Conservation (phyloP, 352 stramenopile species). For the Phytophthora capsici region DNA sequence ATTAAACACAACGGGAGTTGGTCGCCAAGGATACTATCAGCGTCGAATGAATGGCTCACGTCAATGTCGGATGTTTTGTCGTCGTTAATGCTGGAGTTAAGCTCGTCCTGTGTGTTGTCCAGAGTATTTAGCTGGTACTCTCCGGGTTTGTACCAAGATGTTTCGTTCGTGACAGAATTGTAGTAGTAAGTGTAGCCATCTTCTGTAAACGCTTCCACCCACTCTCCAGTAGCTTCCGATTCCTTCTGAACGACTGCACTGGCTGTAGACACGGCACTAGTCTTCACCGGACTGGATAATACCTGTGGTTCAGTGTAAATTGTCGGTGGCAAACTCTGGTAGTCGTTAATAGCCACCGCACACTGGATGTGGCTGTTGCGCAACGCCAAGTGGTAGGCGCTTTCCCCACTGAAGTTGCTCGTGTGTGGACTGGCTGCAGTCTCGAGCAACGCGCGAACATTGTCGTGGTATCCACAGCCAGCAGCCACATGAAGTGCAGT, state of each 20-base stretch:
- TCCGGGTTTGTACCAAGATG: constrained; percentile 57
- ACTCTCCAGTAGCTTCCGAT: constrained; percentile 17
- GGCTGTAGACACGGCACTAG: constrained; percentile 2
- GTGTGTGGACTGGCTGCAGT: constrained; percentile 62
- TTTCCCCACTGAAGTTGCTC: constrained; percentile 47
- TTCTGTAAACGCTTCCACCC: constrained; percentile 56
- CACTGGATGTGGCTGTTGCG: constrained; percentile 67
- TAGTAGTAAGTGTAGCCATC: constrained; percentile 75
- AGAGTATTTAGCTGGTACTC: constrained; percentile 5
- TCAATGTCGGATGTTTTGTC: constrained; percentile 17
- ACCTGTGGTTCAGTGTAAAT: constrained; percentile 1
- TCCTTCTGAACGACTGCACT: neutral
- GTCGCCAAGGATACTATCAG: constrained; percentile 32
- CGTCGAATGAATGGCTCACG: neutral
- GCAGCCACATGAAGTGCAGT: constrained; percentile 69
- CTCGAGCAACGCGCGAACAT: constrained; percentile 57
- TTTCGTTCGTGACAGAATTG: constrained; percentile 57
- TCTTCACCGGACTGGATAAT: constrained; percentile 1
- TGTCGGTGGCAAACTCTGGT: constrained; percentile 36
- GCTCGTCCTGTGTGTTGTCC: neutral
- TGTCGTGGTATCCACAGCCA: constrained; percentile 61
- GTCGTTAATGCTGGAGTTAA: constrained; percentile 3
- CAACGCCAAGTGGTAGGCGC: constrained; percentile 60
- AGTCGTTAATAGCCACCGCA: constrained; percentile 59
- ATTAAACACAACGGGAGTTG: constrained; percentile 70